Evolutionary conservation across 169 alveolate species (phyloP).

Genomic region (Toxoplasma gondii): DNA sequence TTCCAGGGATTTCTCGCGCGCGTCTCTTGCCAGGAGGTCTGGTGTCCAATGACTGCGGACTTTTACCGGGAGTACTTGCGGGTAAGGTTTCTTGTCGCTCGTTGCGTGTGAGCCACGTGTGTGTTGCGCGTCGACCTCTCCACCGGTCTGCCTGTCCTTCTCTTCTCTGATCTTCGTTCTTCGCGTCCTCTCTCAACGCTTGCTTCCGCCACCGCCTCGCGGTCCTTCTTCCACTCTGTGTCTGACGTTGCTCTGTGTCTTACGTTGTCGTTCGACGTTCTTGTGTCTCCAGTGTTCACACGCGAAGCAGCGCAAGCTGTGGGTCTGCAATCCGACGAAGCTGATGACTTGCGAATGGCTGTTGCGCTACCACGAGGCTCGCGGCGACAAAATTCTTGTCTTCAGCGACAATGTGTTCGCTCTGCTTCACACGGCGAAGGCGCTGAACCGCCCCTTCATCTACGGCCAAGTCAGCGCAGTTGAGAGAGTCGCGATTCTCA

Average conservation of each 20-base stretch:
- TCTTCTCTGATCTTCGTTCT: neutral
- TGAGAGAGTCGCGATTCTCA: slow-evolving; percentile 80
- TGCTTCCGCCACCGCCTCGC: too few species aligned
- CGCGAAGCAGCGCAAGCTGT: slow-evolving; percentile 90
- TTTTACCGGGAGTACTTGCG: slow-evolving; percentile 93
- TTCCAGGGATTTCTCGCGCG: slow-evolving; percentile 96
- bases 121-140: neutral
- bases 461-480: slow-evolving; percentile 70
- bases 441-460: slow-evolving; percentile 86
- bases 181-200: neutral
- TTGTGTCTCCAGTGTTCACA: slow-evolving; percentile 77
- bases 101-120: too few species aligned
- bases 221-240: too few species aligned
- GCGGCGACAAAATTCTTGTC: slow-evolving; percentile 97
- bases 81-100: neutral
- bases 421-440: slow-evolving; percentile 89
- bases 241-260: neutral
- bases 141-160: neutral
- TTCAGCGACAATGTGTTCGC: slow-evolving; percentile 98
- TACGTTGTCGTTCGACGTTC: neutral
- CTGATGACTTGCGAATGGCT: slow-evolving; percentile 95
- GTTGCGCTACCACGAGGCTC: slow-evolving; percentile 94
- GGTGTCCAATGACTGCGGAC: slow-evolving; percentile 99
- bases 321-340: slow-evolving; percentile 98
- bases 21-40: slow-evolving; percentile 97